A percentile compares a stretch with the other conserved stretches of the same genome.
These are phyloP conservation scores for Pleurotus pulmonarius DNA, from an alignment of 768 basidiomycete genomes.

Conservation along the genomic window DNA sequence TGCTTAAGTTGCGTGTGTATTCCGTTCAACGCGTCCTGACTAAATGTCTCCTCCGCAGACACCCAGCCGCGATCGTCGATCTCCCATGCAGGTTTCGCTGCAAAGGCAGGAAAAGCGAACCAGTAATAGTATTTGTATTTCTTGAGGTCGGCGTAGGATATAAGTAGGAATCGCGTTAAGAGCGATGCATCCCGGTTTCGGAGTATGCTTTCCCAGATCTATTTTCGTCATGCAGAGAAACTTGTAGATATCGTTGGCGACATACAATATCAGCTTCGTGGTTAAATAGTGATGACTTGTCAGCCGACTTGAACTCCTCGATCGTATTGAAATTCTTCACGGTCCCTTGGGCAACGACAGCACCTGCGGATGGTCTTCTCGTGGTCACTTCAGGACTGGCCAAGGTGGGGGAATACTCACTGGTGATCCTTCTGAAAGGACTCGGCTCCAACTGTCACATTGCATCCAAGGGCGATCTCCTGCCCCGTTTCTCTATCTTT, in stretches of 20 bases:
- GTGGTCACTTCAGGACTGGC: background rate
- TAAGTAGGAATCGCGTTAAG: slow-evolving; percentile 79
- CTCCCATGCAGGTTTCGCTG: slow-evolving; percentile 88
- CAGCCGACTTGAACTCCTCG: slow-evolving; percentile 88
- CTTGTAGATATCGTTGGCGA: slow-evolving; percentile 3
- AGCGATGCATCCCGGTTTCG: slow-evolving; percentile 47
- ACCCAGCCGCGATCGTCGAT: slow-evolving; percentile 61
- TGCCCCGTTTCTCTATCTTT: slow-evolving; percentile 74
- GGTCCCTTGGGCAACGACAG: slow-evolving; percentile 54
- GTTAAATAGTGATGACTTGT: slow-evolving; percentile 87
- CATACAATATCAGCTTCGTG: slow-evolving; percentile 62
- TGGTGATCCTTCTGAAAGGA: slow-evolving; percentile 50
- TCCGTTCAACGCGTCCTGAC: slow-evolving; percentile 24
- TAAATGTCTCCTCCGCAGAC: slow-evolving; percentile 41
- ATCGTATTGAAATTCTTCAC: slow-evolving; percentile 97
- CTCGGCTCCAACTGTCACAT: slow-evolving; percentile 59
- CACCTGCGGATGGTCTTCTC: slow-evolving; percentile 41
- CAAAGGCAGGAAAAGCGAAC: slow-evolving; percentile 95
- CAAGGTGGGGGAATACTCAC: slow-evolving; percentile 26
- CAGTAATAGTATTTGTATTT: slow-evolving; percentile 98
- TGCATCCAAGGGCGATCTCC: slow-evolving; percentile 69
- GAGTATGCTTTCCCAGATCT: slow-evolving; percentile 71
- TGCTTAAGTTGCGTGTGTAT: slow-evolving; percentile 48
- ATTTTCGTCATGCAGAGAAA: background rate
- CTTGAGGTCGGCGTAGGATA: slow-evolving; percentile 96